Evolutionary conservation across 2,329 filamentous ascomycete genomes (phyloP).

Genomic region (Dactylellina sp.): DNA sequence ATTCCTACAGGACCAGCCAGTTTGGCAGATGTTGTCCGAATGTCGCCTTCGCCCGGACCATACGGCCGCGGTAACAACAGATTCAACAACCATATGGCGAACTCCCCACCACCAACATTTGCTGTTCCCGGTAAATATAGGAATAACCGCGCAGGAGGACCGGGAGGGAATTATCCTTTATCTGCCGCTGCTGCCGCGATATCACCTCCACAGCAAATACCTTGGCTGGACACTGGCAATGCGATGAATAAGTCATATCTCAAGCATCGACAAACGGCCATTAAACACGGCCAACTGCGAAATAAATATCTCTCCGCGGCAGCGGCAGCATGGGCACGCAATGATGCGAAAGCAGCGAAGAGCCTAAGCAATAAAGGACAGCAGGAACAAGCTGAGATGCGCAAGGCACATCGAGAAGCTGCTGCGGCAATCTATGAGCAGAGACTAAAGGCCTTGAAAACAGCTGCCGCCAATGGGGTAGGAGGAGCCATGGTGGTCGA

Average conservation of each 20-base stretch:
- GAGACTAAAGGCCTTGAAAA: conserved; percentile 74
- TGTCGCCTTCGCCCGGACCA: conserved; percentile 84
- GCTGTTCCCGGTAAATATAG: conserved; percentile 48
- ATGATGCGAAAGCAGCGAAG: conserved; percentile 95
- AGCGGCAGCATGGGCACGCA: conserved; percentile 97
- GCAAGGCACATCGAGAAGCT: conserved; percentile 94
- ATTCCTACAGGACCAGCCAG: conserved; percentile 74
- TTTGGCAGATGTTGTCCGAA: conserved; percentile 92
- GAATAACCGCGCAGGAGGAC: conserved; percentile 25
- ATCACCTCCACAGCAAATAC: conserved; percentile 87
- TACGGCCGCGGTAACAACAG: conserved; percentile 45
- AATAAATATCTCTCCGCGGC: conserved; percentile 93
- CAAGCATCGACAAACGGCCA: conserved; percentile 92
- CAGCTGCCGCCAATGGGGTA: conserved; percentile 28
- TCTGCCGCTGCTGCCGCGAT: conserved; percentile 70
- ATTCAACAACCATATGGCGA: conserved; percentile 53
- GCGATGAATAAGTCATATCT: conserved; percentile 92
- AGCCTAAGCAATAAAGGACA: conserved; percentile 92
- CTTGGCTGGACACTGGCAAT: conserved; percentile 94
- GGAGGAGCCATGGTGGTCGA: conserved; percentile 70
- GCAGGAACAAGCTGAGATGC: conserved; percentile 96
- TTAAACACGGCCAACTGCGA: conserved; percentile 93
- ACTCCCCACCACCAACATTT: conserved; percentile 48
- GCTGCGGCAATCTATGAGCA: conserved; percentile 92
- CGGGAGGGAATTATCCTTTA: conserved; percentile 28